These are phyloP conservation scores for Exidia glandulosa DNA, from an alignment of 768 basidiomycete species.

Conservation along the genomic window DNA sequence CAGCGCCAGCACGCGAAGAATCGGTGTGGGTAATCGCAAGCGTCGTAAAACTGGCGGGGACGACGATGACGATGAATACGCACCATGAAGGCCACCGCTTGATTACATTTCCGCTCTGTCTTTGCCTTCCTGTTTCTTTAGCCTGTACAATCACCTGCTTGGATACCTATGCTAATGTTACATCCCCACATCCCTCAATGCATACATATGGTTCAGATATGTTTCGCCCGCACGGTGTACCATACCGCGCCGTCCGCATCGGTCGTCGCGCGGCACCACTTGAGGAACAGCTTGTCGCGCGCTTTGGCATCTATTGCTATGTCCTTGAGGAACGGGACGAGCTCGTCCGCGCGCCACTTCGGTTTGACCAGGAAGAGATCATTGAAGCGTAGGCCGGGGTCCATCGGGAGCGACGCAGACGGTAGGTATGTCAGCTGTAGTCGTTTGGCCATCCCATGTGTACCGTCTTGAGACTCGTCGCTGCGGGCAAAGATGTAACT, in stretches of 20 bases:
- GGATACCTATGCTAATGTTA: slow-evolving; percentile 17
- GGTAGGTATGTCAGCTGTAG: slow-evolving; percentile 63
- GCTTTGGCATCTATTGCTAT: slow-evolving; percentile 79
- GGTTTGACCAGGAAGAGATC: slow-evolving; percentile 77
- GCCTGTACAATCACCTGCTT: neutral
- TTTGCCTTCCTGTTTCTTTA: neutral
- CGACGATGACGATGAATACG: slow-evolving; percentile 36
- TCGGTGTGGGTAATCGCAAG: too few species aligned
- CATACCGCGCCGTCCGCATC: slow-evolving; percentile 48
- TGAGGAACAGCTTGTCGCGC: slow-evolving; percentile 76
- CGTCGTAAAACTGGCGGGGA: slow-evolving; percentile 17
- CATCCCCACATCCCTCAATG: slow-evolving; percentile 18
- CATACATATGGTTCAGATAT: slow-evolving; percentile 8
- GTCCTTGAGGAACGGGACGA: slow-evolving; percentile 70
- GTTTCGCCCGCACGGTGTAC: slow-evolving; percentile 55
- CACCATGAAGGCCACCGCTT: slow-evolving; percentile 30
- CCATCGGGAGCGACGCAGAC: slow-evolving; percentile 56
- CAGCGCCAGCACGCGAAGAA: slow-evolving; percentile 1
- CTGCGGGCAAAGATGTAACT: slow-evolving; percentile 21
- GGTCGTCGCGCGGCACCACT: slow-evolving; percentile 71
- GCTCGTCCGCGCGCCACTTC: slow-evolving; percentile 70
- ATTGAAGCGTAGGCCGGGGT: slow-evolving; percentile 70
- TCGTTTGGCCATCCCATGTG: slow-evolving; percentile 9
- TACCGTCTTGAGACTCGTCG: slow-evolving; percentile 4
- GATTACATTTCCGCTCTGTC: slow-evolving; percentile 14